Evolutionary conservation across 129 eudicot genomes (phyloP).

Genomic region (Kitagawia praeruptora): DNA sequence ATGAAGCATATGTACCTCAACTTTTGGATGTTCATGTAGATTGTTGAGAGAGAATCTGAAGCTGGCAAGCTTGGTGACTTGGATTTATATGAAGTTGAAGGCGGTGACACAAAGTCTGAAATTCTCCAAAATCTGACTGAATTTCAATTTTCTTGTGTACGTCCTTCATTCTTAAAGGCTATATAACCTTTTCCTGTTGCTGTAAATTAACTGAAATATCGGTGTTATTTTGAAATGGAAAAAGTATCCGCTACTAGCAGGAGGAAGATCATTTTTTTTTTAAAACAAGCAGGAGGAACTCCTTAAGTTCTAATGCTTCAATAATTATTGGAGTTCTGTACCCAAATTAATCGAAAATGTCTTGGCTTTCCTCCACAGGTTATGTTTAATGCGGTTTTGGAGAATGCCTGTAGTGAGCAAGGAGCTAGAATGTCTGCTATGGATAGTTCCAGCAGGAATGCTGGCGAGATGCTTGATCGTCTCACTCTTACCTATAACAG

Average conservation of each 20-base stretch:
- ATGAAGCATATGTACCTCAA: background rate
- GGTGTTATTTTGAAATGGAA: background rate
- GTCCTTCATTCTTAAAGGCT: slow-evolving; percentile 8
- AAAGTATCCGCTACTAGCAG: background rate
- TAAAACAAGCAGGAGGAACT: background rate
- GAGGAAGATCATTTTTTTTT: no score
- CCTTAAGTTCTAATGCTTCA: background rate
- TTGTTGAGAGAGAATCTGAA: slow-evolving; percentile 91
- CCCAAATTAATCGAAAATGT: background rate
- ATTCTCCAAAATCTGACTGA: slow-evolving; percentile 85
- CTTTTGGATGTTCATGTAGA: slow-evolving; percentile 25
- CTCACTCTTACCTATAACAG: slow-evolving; percentile 98
- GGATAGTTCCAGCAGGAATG: slow-evolving; percentile 99
- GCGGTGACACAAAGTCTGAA: slow-evolving; percentile 91
- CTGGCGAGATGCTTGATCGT: slow-evolving; percentile 99
- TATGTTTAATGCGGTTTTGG: slow-evolving; percentile 87
- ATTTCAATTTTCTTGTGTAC: slow-evolving; percentile 89
- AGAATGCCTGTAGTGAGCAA: slow-evolving; percentile 99
- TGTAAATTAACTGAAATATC: no score
- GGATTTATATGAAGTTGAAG: slow-evolving; percentile 91
- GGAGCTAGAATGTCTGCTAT: slow-evolving; percentile 99
- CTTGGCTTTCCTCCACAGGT: slow-evolving; percentile 35
- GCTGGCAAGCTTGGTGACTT: slow-evolving; percentile 81
- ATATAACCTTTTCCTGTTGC: background rate
- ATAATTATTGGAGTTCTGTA: background rate